phyloP scores from a whole-genome alignment of 169 alveolate species.

The Miamiensis avidus region DNA sequence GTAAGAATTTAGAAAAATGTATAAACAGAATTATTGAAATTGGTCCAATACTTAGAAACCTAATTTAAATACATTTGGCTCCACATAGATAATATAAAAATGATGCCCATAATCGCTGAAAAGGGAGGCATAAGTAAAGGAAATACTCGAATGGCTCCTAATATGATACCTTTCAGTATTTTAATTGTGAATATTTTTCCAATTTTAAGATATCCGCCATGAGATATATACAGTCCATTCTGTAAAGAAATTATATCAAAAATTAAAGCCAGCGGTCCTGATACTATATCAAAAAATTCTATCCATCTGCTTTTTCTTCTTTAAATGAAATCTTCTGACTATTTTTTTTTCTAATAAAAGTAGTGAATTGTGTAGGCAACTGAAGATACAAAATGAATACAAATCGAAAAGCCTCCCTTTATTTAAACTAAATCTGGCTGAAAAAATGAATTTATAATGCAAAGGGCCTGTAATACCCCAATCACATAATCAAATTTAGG shows the following conservation, averaged over 20 bases:
- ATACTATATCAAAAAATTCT: conserved; percentile 2
- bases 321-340: background rate
- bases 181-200: conserved; percentile 1
- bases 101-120: conserved; percentile 4
- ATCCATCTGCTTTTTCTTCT: background rate
- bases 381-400: background rate
- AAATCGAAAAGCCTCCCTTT: background rate
- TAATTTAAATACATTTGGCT: background rate
- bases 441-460: background rate
- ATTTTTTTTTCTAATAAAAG: background rate
- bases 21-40: conserved; percentile 5
- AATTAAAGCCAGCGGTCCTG: conserved; percentile 7
- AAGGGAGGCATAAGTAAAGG: conserved; percentile 12
- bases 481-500: background rate
- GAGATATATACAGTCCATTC: background rate
- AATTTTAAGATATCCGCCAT: conserved; percentile 13
- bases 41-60: conserved; percentile 2
- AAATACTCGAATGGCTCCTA: conserved; percentile 13
- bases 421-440: no score
- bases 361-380: background rate
- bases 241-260: background rate
- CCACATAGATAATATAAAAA: conserved; percentile 10
- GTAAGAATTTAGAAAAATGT: conserved; percentile 21
- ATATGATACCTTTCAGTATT: conserved; percentile 1
- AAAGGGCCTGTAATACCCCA: background rate